A percentile compares a stretch with the other conserved stretches of the same genome.
Conservation (phyloP, 2,329 filamentous ascomycete genomes). For the Camillea tinctor region DNA sequence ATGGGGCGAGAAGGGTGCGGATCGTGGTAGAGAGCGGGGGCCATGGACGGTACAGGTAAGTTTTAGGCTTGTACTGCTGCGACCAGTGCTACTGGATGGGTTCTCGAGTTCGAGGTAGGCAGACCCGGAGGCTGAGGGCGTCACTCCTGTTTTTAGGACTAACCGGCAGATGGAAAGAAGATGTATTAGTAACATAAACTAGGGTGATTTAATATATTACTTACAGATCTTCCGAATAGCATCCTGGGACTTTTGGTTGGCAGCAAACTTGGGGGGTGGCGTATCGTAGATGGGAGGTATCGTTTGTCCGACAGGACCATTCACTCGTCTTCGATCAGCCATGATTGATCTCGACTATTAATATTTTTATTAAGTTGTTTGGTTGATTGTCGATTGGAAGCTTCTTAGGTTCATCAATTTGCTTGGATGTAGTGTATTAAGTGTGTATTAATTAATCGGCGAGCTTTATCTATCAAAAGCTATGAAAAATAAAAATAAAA, state of each 20-base stretch:
- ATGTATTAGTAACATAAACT: background rate
- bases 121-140: constrained; percentile 89
- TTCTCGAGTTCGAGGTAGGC: constrained; percentile 74
- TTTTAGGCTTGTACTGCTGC: constrained; percentile 71
- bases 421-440: background rate
- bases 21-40: constrained; percentile 84
- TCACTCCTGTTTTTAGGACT: constrained; percentile 90
- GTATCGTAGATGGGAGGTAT: constrained; percentile 68
- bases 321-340: constrained; percentile 85
- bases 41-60: constrained; percentile 92
- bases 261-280: constrained; percentile 45
- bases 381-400: constrained; percentile 5
- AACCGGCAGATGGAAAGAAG: background rate
- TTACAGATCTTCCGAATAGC: constrained; percentile 84
- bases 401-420: constrained; percentile 11
- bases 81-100: constrained; percentile 40
- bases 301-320: constrained; percentile 79
- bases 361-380: too few relatives aligned
- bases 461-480: constrained; percentile 6
- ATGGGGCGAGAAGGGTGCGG: constrained; percentile 87
- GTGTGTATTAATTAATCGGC: constrained; percentile 1
- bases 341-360: too few relatives aligned
- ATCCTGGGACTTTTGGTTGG: constrained; percentile 60
- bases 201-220: constrained; percentile 39
- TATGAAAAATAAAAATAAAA: constrained; percentile 4